phyloP scores from a whole-genome alignment of 2,329 filamentous ascomycete genomes.

The Plenodomus lindquistii region DNA sequence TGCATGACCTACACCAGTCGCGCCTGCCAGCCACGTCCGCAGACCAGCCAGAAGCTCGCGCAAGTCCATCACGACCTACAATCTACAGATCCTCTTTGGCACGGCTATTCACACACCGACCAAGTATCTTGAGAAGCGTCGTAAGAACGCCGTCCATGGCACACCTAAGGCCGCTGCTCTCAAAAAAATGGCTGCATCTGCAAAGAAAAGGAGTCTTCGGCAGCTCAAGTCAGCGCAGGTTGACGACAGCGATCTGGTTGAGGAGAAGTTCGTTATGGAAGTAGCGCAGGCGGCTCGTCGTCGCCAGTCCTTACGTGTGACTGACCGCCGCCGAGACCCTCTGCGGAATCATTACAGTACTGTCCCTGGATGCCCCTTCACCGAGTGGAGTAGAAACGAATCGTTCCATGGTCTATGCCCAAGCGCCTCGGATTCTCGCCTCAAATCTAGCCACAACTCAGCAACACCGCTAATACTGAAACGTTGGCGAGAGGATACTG shows the following conservation, averaged over 20 bases:
- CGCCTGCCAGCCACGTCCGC: constrained; percentile 27
- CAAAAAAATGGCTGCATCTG: constrained; percentile 15
- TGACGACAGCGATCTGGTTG: constrained; percentile 28
- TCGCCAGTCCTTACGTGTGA: constrained; percentile 36
- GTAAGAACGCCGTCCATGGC: constrained; percentile 43
- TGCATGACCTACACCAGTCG: constrained; percentile 21
- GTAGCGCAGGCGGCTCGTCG: constrained; percentile 39
- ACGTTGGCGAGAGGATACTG: constrained; percentile 23
- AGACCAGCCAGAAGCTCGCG: constrained; percentile 57
- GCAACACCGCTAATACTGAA: constrained; percentile 21
- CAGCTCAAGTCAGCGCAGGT: constrained; percentile 15
- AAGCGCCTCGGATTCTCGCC: constrained; percentile 29
- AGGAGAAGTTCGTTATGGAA: constrained; percentile 38
- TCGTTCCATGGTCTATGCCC: constrained; percentile 35
- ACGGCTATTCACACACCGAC: constrained; percentile 63
- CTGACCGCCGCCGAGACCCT: constrained; percentile 41
- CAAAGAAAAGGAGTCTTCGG: constrained; percentile 20
- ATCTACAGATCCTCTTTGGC: constrained; percentile 65
- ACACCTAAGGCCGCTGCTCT: constrained; percentile 19
- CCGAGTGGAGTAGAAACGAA: constrained; percentile 44
- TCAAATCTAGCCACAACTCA: constrained; percentile 18
- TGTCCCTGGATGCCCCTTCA: constrained; percentile 30
- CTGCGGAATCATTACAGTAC: constrained; percentile 35
- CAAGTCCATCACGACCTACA: constrained; percentile 65
- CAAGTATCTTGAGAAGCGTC: constrained; percentile 45